phyloP scores from a whole-genome alignment of 352 stramenopile genomes.

The Phytophthora kernoviae region DNA sequence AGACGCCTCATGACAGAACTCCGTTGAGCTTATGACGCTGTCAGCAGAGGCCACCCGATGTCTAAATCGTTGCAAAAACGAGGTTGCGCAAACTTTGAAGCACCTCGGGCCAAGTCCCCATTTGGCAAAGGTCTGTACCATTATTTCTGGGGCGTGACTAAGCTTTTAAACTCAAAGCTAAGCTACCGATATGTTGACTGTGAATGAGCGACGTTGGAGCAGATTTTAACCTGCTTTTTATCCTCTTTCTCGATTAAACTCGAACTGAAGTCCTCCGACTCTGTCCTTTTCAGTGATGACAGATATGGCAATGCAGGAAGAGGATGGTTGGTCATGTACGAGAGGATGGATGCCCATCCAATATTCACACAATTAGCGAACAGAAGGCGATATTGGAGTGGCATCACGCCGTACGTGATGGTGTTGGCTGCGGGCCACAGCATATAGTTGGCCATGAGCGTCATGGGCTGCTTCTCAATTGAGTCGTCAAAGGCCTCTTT shows the following conservation, averaged over 20 bases:
- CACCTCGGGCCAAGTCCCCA: no score
- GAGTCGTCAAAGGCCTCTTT: conserved; percentile 22
- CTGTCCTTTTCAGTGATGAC: conserved; percentile 1
- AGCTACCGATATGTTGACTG: no score
- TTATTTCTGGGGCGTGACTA: no score
- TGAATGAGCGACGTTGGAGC: not conserved
- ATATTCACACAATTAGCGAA: conserved; percentile 36
- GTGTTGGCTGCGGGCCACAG: conserved; percentile 39
- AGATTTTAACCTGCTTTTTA: not conserved
- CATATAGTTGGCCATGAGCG: conserved; percentile 39
- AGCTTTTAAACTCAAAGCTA: no score
- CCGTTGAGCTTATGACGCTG: conserved; percentile 13
- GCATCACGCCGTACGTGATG: conserved; percentile 37
- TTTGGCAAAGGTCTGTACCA: no score
- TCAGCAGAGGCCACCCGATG: conserved; percentile 4
- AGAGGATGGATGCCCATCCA: conserved; percentile 37
- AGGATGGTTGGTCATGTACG: conserved; percentile 23
- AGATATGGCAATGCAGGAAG: conserved; percentile 6
- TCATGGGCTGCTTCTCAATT: conserved; percentile 28
- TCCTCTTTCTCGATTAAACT: not conserved
- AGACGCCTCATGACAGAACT: conserved; percentile 30
- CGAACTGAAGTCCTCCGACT: not conserved
- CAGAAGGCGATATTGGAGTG: conserved; percentile 34
- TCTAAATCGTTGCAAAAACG: conserved; percentile 23
- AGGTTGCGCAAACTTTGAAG: conserved; percentile 4